Evolutionary conservation across 352 stramenopile genomes (phyloP).

Genomic region (Blastocystis sp.): DNA sequence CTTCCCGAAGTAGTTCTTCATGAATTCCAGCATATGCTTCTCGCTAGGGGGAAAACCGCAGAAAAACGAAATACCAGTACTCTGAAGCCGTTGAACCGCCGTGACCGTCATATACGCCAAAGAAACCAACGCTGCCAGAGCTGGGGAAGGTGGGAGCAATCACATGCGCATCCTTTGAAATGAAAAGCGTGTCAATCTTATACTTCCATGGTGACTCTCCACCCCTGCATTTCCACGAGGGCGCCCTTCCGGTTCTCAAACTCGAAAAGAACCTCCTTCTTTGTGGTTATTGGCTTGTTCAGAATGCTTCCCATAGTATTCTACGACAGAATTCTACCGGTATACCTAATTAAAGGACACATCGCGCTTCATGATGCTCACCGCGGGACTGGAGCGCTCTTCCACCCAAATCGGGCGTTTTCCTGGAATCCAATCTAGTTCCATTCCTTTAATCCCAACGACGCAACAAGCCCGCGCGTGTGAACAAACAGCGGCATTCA

Average conservation of each 20-base stretch:
- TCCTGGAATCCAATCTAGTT: too few relatives aligned
- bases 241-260: constrained; percentile 68
- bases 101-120: constrained; percentile 77
- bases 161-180: constrained; percentile 63
- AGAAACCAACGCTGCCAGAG: constrained; percentile 55
- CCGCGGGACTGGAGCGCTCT: background rate
- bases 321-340: background rate
- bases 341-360: background rate
- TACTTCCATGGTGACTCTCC: constrained; percentile 76
- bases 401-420: too few relatives aligned
- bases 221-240: constrained; percentile 77
- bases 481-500: background rate
- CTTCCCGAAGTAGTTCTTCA: constrained; percentile 7
- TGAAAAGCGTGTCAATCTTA: background rate
- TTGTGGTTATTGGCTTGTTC: constrained; percentile 75
- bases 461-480: too few relatives aligned
- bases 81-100: constrained; percentile 73
- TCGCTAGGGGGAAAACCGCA: background rate
- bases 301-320: constrained; percentile 75
- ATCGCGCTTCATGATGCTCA: background rate
- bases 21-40: background rate
- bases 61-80: constrained; percentile 36
- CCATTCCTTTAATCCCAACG: too few relatives aligned
- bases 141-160: constrained; percentile 26
- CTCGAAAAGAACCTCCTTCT: constrained; percentile 45